Percentiles rank a stretch among this genome's conserved stretches.
Conservation (phyloP, 768 basidiomycete species). For the Collybiopsis luxurians region DNA sequence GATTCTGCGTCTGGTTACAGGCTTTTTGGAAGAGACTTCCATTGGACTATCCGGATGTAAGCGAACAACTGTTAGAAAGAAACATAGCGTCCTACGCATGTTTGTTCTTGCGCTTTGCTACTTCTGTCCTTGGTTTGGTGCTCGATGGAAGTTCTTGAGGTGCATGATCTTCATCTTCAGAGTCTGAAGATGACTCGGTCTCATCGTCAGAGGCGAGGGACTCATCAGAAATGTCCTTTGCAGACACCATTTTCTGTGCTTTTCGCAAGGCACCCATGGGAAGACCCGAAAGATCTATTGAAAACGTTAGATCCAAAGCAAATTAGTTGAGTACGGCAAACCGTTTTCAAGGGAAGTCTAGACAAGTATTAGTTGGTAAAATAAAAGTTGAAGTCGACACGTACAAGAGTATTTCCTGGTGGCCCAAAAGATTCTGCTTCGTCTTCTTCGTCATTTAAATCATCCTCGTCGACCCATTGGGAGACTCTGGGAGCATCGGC, state of each 20-base stretch:
- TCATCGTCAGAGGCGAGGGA: conserved; percentile 16
- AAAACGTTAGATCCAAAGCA: neutral
- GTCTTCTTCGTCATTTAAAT: conserved; percentile 35
- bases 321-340: neutral
- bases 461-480: conserved; percentile 59
- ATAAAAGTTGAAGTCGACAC: neutral
- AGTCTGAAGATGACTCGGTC: conserved; percentile 5
- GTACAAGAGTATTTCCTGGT: conserved; percentile 29
- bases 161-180: conserved; percentile 25
- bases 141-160: conserved; percentile 41
- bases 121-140: conserved; percentile 39
- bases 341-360: conserved; percentile 15
- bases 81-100: conserved; percentile 70
- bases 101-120: conserved; percentile 68
- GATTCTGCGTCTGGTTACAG: conserved; percentile 68
- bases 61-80: conserved; percentile 3
- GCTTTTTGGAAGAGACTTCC: conserved; percentile 82
- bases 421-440: conserved; percentile 18
- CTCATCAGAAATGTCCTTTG: conserved; percentile 36
- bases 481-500: conserved; percentile 58
- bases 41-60: conserved; percentile 51
- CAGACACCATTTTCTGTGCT: conserved; percentile 56
- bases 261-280: conserved; percentile 64
- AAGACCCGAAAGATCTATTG: conserved; percentile 54
- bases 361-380: conserved; percentile 3